Percentiles rank a stretch among this genome's conserved stretches.
These are phyloP conservation scores for Apiotrichum akiyoshidainum DNA, from an alignment of 1,284 basidiomycete species.

Conservation along the genomic window DNA sequence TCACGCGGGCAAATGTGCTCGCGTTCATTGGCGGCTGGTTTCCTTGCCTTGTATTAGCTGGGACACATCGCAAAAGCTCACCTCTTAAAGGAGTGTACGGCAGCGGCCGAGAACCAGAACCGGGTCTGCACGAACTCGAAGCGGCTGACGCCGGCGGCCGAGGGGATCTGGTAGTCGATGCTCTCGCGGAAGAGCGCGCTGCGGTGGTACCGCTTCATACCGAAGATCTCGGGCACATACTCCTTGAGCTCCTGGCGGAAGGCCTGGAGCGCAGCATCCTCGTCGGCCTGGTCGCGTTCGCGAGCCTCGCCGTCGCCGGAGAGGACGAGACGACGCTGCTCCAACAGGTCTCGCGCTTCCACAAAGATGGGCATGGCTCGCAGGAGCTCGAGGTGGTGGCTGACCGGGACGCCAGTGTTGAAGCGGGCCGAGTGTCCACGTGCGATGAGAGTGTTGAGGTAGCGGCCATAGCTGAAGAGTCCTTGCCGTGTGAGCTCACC, in stretches of 20 bases:
- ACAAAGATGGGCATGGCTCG: slow-evolving; percentile 47
- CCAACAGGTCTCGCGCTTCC: slow-evolving; percentile 38
- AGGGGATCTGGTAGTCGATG: slow-evolving; percentile 36
- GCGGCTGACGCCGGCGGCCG: slow-evolving; percentile 28
- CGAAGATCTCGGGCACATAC: slow-evolving; percentile 47
- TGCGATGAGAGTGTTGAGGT: slow-evolving; percentile 79
- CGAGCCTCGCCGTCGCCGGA: slow-evolving; percentile 38
- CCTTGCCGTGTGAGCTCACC: slow-evolving; percentile 72
- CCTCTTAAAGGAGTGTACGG: slow-evolving; percentile 27
- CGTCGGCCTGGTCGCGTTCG: slow-evolving; percentile 31
- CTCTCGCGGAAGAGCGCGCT: slow-evolving; percentile 27
- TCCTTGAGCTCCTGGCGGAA: slow-evolving; percentile 41
- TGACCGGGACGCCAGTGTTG: slow-evolving; percentile 12
- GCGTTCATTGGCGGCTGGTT: slow-evolving; percentile 34
- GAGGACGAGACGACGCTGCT: slow-evolving; percentile 41
- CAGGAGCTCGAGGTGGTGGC: slow-evolving; percentile 42
- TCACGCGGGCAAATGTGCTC: slow-evolving; percentile 39
- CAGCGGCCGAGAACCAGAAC: slow-evolving; percentile 39
- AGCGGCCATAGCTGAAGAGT: slow-evolving; percentile 77
- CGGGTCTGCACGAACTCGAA: slow-evolving; percentile 41
- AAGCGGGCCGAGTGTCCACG: slow-evolving; percentile 56
- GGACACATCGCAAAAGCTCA: slow-evolving; percentile 4
- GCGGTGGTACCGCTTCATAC: slow-evolving; percentile 28
- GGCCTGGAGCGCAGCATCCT: slow-evolving; percentile 27
- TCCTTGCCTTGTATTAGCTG: slow-evolving; percentile 24